phyloP scores from a whole-genome alignment of 805 yeast species.

The Starmerella roubikii region DNA sequence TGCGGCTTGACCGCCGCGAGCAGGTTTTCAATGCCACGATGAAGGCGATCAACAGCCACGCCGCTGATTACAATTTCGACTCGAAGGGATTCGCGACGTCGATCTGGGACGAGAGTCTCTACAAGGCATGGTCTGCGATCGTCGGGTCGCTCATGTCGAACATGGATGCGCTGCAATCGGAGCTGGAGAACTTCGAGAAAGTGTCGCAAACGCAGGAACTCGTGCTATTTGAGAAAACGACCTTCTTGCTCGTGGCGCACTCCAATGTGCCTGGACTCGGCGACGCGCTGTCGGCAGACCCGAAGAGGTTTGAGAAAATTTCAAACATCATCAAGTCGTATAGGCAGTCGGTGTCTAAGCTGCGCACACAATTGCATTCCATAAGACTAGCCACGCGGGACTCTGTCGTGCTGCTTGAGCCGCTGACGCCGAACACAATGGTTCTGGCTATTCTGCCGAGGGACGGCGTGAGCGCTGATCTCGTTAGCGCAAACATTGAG shows the following conservation, averaged over 20 bases:
- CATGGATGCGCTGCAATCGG: slow-evolving; percentile 64
- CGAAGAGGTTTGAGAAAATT: slow-evolving; percentile 86
- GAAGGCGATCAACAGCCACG: slow-evolving; percentile 62
- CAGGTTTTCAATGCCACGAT: slow-evolving; percentile 76
- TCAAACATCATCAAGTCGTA: slow-evolving; percentile 87
- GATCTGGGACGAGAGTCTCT: slow-evolving; percentile 92
- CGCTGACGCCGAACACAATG: slow-evolving; percentile 32
- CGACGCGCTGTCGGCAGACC: slow-evolving; percentile 40
- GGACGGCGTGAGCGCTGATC: slow-evolving; percentile 14
- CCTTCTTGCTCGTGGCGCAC: slow-evolving; percentile 66
- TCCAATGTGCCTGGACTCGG: slow-evolving; percentile 13
- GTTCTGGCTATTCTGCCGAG: slow-evolving; percentile 33
- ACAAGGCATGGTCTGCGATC: slow-evolving; percentile 94
- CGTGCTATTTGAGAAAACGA: slow-evolving; percentile 81
- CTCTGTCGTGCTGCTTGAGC: slow-evolving; percentile 31
- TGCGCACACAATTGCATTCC: slow-evolving; percentile 72
- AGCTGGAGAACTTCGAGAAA: slow-evolving; percentile 56
- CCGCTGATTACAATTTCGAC: slow-evolving; percentile 54
- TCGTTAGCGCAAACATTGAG: slow-evolving; percentile 25
- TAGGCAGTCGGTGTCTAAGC: slow-evolving; percentile 79
- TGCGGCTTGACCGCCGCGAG: slow-evolving; percentile 70
- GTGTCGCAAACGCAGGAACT: slow-evolving; percentile 78
- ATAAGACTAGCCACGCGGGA: slow-evolving; percentile 48
- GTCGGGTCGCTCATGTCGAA: slow-evolving; percentile 93
- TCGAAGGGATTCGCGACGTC: slow-evolving; percentile 85